Evolutionary conservation across 2,329 filamentous ascomycete species (phyloP).

Genomic region (Fusarium begoniae): DNA sequence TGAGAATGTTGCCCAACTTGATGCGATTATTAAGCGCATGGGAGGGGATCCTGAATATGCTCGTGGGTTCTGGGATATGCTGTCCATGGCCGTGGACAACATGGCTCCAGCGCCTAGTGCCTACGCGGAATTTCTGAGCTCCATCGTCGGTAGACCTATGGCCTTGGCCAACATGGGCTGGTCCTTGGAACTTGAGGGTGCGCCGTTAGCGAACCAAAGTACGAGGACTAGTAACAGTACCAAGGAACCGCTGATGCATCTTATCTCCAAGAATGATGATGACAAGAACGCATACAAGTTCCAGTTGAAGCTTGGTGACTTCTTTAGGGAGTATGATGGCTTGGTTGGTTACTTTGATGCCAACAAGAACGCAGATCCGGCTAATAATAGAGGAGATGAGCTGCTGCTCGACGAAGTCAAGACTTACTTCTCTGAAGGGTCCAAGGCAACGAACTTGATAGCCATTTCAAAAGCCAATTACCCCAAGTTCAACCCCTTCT

Average conservation of each 20-base stretch:
- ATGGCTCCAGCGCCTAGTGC: background rate
- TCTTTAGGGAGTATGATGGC: background rate
- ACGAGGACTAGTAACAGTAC: background rate
- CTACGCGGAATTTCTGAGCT: background rate
- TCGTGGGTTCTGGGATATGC: background rate
- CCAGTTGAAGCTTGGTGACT: background rate
- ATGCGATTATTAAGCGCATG: background rate
- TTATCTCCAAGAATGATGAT: fast-evolving
- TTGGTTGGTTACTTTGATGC: background rate
- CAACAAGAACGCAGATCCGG: background rate
- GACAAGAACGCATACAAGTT: background rate
- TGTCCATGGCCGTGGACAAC: fast-evolving
- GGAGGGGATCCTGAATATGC: background rate
- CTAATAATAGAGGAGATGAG: background rate
- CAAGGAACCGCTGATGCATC: background rate
- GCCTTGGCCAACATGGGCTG: background rate
- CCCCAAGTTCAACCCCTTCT: background rate
- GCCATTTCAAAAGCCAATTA: background rate
- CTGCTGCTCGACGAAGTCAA: background rate
- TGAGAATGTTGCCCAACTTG: background rate
- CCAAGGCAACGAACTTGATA: background rate
- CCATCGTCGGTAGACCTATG: background rate
- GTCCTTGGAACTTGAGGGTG: background rate
- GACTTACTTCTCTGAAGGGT: background rate
- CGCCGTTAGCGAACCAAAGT: background rate